Conservation (phyloP, 1,284 basidiomycete genomes). For the Calocybe gambosa region DNA sequence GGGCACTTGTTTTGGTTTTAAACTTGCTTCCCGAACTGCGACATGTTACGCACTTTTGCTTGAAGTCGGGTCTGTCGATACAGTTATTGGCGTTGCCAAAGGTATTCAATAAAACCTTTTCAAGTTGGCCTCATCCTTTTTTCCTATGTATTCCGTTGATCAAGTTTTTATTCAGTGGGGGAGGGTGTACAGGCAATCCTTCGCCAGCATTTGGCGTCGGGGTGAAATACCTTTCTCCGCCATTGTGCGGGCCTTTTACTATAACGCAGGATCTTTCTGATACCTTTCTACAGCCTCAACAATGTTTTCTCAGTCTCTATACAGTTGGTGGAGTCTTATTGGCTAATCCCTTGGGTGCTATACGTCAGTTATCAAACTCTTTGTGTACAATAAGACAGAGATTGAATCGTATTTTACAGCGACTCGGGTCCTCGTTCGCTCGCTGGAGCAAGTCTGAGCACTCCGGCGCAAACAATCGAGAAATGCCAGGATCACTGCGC, state of each 20-base stretch:
- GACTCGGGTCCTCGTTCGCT: not conserved
- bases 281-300: not conserved
- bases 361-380: not conserved
- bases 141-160: not conserved
- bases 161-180: not conserved
- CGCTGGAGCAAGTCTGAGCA: not conserved
- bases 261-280: not conserved
- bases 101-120: conserved; percentile 2
- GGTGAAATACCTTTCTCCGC: not conserved
- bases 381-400: not conserved
- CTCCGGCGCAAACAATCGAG: not conserved
- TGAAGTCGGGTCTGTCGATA: conserved; percentile 1
- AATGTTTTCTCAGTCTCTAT: not conserved
- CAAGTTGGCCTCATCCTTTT: conserved; percentile 4
- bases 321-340: not conserved
- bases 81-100: not conserved
- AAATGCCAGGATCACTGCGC: conserved; percentile 9
- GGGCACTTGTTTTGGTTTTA: conserved; percentile 1
- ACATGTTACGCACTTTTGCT: not conserved
- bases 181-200: conserved; percentile 2
- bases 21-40: not conserved
- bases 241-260: not conserved
- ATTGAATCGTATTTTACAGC: not conserved
- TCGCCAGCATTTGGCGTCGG: not conserved
- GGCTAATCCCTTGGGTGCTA: conserved; percentile 1